Percentiles rank a stretch among this genome's conserved stretches.
These are phyloP conservation scores for Mucor saturninus DNA, from an alignment of 371 early-diverging fungal genomes.

Conservation along the genomic window DNA sequence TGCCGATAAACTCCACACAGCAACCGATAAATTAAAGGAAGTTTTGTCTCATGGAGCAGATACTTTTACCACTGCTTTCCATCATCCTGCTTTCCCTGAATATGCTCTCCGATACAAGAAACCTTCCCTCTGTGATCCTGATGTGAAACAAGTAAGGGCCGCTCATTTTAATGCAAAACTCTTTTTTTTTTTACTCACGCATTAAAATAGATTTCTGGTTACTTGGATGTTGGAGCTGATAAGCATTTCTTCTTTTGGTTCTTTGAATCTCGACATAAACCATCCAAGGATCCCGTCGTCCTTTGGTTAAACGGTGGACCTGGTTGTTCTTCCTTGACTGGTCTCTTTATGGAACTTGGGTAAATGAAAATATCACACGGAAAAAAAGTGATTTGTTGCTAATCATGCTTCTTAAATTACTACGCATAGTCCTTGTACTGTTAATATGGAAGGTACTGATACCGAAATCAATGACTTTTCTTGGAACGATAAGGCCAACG, in stretches of 20 bases:
- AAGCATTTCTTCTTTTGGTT: constrained; percentile 77
- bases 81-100: constrained; percentile 71
- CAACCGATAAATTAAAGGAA: constrained; percentile 26
- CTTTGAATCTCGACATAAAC: constrained; percentile 76
- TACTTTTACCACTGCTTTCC: constrained; percentile 40
- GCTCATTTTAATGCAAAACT: background rate
- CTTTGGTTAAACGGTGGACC: constrained; percentile 85
- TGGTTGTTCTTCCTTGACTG: constrained; percentile 79
- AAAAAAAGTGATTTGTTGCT: background rate
- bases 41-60: constrained; percentile 27
- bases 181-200: background rate
- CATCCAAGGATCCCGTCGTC: constrained; percentile 69
- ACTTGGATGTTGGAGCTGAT: constrained; percentile 70
- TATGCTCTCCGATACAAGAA: constrained; percentile 77
- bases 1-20: constrained; percentile 15
- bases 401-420: background rate
- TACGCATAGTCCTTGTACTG: constrained; percentile 63
- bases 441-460: constrained; percentile 63
- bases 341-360: constrained; percentile 78
- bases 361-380: constrained; percentile 16
- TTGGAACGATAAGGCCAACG: constrained; percentile 79
- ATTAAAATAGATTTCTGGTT: constrained; percentile 67
- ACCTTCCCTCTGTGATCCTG: constrained; percentile 61
- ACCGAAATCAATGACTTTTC: constrained; percentile 60
- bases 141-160: constrained; percentile 39